Percentiles rank a stretch among this genome's conserved stretches.
Conservation (phyloP, 345 rosid genomes). For the Cochlearia excelsa region DNA sequence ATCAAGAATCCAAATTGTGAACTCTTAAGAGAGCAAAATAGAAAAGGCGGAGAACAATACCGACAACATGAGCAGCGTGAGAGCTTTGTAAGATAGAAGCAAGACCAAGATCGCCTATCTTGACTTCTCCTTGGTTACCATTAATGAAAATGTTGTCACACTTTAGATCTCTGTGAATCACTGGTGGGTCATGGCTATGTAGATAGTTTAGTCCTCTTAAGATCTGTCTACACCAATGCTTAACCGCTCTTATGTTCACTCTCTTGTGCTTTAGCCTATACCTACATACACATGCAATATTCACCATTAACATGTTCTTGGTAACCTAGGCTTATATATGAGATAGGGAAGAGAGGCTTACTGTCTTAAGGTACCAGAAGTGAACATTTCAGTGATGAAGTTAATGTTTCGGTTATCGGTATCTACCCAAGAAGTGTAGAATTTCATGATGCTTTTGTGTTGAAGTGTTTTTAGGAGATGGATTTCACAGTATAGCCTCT, state of each 20-base stretch:
- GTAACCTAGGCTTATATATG: background rate
- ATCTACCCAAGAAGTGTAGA: constrained; percentile 92
- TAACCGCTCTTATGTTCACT: constrained; percentile 40
- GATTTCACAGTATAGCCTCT: constrained; percentile 90
- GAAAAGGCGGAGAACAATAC: constrained; percentile 34
- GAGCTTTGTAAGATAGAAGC: constrained; percentile 31
- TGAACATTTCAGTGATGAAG: constrained; percentile 14
- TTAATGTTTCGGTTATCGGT: constrained; percentile 74
- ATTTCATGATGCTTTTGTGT: constrained; percentile 87
- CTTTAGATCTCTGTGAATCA: too few species aligned
- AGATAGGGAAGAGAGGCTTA: constrained; percentile 24
- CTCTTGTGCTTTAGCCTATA: constrained; percentile 82
- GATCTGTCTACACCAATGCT: constrained; percentile 17
- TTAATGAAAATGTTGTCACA: constrained; percentile 81
- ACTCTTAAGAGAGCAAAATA: background rate
- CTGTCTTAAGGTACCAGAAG: too few species aligned
- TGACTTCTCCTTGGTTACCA: constrained; percentile 77
- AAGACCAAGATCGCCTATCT: constrained; percentile 54
- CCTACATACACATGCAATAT: constrained; percentile 30
- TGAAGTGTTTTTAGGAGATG: constrained; percentile 91
- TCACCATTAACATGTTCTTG: constrained; percentile 1
- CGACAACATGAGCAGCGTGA: constrained; percentile 69
- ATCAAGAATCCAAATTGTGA: background rate
- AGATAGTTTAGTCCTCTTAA: constrained; percentile 77
- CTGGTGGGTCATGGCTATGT: constrained; percentile 43